These are phyloP conservation scores for Ophiosphaerella korrae DNA, from an alignment of 2,329 filamentous ascomycete genomes.

Conservation along the genomic window DNA sequence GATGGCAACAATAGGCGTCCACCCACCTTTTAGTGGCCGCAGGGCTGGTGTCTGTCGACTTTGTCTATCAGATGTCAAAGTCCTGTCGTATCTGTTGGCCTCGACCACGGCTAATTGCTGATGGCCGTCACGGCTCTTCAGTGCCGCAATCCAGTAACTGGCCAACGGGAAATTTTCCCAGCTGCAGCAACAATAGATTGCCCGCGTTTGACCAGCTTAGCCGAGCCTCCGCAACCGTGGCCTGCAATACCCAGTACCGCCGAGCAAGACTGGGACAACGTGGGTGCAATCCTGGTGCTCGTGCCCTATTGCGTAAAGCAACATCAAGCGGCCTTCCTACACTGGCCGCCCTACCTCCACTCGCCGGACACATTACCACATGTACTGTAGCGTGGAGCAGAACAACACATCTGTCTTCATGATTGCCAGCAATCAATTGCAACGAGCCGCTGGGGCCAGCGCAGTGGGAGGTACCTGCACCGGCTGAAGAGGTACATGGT, in stretches of 20 bases:
- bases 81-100: conserved; percentile 18
- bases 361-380: conserved; percentile 34
- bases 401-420: conserved; percentile 20
- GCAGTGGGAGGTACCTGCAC: conserved; percentile 37
- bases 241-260: conserved; percentile 11
- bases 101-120: conserved; percentile 44
- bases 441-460: conserved; percentile 29
- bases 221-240: conserved; percentile 16
- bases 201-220: conserved; percentile 4
- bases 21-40: conserved; percentile 21
- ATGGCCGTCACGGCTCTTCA: conserved; percentile 24
- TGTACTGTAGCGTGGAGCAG: conserved; percentile 18
- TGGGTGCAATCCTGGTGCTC: conserved; percentile 12
- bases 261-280: conserved; percentile 6
- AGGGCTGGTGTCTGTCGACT: conserved; percentile 38
- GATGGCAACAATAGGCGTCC: conserved; percentile 40
- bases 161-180: conserved; percentile 23
- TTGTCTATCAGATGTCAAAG: conserved; percentile 11
- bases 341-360: conserved; percentile 17
- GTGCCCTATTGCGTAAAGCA: conserved; percentile 18
- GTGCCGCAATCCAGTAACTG: conserved; percentile 25
- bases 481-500: conserved; percentile 43
- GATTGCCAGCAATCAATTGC: conserved; percentile 40
- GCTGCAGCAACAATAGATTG: not conserved
- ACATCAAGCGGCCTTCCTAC: conserved; percentile 21